Conservation (phyloP, 192 early-diverging fungal genomes). For the Backusella australiensis region DNA sequence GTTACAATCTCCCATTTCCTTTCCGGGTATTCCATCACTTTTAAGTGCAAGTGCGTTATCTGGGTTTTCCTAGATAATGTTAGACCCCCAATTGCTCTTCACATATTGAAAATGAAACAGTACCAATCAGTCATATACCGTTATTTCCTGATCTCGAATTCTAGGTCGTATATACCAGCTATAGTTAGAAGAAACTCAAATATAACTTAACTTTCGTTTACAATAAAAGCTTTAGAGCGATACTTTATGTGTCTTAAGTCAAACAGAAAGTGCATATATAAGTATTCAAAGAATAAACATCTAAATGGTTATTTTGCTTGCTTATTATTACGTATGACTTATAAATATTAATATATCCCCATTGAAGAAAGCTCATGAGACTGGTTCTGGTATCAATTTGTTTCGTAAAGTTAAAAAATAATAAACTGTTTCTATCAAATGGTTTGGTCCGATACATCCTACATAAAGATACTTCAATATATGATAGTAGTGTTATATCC, state of each 20-base stretch:
- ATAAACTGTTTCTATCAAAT: too few relatives aligned
- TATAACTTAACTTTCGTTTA: neutral
- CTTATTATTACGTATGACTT: too few relatives aligned
- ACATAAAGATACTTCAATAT: too few relatives aligned
- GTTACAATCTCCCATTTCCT: neutral
- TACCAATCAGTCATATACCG: neutral
- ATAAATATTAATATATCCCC: too few relatives aligned
- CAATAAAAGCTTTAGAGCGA: neutral
- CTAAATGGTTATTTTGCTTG: neutral
- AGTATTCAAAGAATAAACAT: neutral
- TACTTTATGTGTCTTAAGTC: neutral
- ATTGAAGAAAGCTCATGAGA: too few relatives aligned
- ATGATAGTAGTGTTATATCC: too few relatives aligned
- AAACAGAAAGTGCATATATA: neutral
- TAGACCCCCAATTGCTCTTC: neutral
- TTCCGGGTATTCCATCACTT: neutral
- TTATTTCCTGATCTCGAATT: neutral
- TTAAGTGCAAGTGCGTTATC: neutral
- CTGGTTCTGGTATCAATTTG: too few relatives aligned
- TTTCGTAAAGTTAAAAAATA: too few relatives aligned
- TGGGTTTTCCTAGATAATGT: neutral
- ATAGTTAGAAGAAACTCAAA: neutral
- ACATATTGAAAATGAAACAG: neutral
- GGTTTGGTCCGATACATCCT: too few relatives aligned
- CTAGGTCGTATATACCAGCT: neutral